Conservation (phyloP, 2,329 filamentous ascomycete species). For the Clonostachys chloroleuca region DNA sequence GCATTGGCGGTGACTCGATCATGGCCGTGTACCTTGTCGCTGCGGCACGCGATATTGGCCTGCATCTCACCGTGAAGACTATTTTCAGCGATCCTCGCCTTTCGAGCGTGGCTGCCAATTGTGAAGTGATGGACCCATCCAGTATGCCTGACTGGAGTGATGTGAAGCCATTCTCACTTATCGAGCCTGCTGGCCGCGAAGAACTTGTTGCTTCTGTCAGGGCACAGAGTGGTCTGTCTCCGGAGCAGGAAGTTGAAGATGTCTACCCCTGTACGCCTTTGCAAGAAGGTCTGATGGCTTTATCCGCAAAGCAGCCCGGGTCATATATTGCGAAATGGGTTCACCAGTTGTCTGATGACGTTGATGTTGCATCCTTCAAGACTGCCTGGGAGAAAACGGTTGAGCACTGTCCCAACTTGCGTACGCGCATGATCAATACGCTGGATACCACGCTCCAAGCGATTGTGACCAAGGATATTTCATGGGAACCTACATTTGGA, state of each 20-base stretch:
- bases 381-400: conserved; percentile 13
- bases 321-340: conserved; percentile 17
- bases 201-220: not conserved
- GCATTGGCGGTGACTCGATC: conserved; percentile 10
- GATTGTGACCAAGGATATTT: conserved; percentile 1
- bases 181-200: not conserved
- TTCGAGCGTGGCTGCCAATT: conserved; percentile 1
- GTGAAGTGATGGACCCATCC: not conserved
- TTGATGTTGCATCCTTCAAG: conserved; percentile 13
- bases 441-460: not conserved
- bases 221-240: not conserved
- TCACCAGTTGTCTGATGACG: conserved; percentile 7
- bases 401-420: not conserved
- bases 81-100: conserved; percentile 8
- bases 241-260: not conserved
- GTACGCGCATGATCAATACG: not conserved
- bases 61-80: conserved; percentile 5
- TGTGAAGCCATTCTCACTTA: not conserved
- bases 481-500: not conserved
- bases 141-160: not conserved
- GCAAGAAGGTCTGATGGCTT: conserved; percentile 20
- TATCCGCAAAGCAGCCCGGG: conserved; percentile 18
- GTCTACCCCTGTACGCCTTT: conserved; percentile 1
- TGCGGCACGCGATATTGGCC: not conserved
- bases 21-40: conserved; percentile 5